Base-by-base conservation (phyloP, 2,329 filamentous ascomycete genomes). In the Penicillium sp. region DNA sequence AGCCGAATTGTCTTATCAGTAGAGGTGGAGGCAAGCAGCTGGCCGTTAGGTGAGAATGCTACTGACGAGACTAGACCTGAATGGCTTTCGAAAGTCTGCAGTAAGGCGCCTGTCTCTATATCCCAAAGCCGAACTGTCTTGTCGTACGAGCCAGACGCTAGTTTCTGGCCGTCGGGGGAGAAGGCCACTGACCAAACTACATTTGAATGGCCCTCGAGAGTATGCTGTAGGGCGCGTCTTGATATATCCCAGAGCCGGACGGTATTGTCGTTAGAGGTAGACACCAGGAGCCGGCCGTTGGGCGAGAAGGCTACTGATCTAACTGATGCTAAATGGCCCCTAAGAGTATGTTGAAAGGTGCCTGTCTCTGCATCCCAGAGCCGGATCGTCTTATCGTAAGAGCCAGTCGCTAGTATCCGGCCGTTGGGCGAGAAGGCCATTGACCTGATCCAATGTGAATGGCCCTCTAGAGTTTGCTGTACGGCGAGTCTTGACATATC, bases 161-260 rank as follows among this genome's bases (percentile, higher is more conserved):
- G 22, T 26, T 53, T 48, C 51, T 55, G 43, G 39, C 64, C 58
- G 50, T 71, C 65, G 6, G 52, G 59, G 7, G 69, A 73, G 52
- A 65, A 64, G 47, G 58, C 53, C 9, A 55, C 31, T 33, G 31
- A 55, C 7, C 22, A 19, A 54, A 62, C 49, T 16, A 5, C 5
- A 14, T n/a, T 4, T 9, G 42, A 53, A 55, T 56, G 49, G 19
- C 33, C 55, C 47, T 51, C 13, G 9, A 47, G 7, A 10, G 45
- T 47, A 13, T 37, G 35, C 6, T n/a, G 35, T 37, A 37, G 13
- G 6, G 16, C 3, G 16, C 14, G 1, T 5, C 35, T n/a, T 14
- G 35, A 16, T 37, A 33, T 13, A 16, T 33, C 6, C 35, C 35
- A 26, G 24, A 45, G 24, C 3, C 22, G 21, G 22, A 45, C 19